These are phyloP conservation scores for Spinellus fusiger DNA, from an alignment of 192 early-diverging fungal species.

Conservation along the genomic window DNA sequence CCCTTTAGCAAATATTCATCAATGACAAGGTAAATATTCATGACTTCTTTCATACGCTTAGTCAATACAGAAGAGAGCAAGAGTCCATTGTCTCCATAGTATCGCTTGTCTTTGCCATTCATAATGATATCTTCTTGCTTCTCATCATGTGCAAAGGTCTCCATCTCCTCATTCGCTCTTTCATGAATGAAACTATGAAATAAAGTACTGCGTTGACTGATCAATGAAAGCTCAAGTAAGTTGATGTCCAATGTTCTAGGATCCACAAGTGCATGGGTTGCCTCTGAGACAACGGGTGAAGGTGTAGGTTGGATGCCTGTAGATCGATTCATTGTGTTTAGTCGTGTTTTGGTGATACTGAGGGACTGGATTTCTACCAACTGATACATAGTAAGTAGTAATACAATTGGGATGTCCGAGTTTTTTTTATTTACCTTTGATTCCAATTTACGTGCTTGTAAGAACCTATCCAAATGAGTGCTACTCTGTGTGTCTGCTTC, in stretches of 20 bases:
- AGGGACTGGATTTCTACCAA: conserved; percentile 47
- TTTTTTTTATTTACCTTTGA: neutral
- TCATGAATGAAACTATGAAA: conserved; percentile 84
- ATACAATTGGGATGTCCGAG: neutral
- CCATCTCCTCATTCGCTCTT: conserved; percentile 53
- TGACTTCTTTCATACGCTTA: conserved; percentile 53
- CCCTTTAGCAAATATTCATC: conserved; percentile 72
- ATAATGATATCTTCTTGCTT: conserved; percentile 11
- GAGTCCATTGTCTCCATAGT: conserved; percentile 50
- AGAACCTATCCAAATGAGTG: conserved; percentile 74
- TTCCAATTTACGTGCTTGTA: conserved; percentile 47
- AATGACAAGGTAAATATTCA: conserved; percentile 63
- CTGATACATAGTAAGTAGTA: conserved; percentile 22
- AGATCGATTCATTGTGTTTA: conserved; percentile 9
- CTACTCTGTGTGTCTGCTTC: conserved; percentile 77
- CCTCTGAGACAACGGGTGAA: conserved; percentile 11
- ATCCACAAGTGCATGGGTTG: conserved; percentile 48
- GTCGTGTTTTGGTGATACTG: conserved; percentile 39
- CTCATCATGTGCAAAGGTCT: conserved; percentile 16
- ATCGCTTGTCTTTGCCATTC: conserved; percentile 33
- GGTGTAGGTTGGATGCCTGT: neutral
- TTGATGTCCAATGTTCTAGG: conserved; percentile 74
- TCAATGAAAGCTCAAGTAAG: conserved; percentile 74
- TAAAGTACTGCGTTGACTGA: conserved; percentile 69
- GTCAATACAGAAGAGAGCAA: conserved; percentile 51